phyloP scores from a whole-genome alignment of 139 green algal genomes.

The Chlorella sorokiniana region DNA sequence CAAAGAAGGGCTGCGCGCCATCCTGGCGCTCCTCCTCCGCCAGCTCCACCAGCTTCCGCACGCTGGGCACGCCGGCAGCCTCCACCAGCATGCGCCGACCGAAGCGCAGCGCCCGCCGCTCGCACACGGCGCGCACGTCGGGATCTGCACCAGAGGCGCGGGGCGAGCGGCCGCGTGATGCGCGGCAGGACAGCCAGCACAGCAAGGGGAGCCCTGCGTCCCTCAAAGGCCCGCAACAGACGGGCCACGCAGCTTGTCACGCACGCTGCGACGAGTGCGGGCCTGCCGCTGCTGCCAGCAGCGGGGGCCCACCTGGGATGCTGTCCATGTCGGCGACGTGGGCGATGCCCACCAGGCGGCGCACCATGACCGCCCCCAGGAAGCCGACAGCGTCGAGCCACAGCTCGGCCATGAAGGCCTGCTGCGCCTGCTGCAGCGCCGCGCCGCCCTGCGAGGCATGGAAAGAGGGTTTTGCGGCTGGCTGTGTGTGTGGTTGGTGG shows the following conservation, averaged over 20 bases:
- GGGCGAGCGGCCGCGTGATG: background rate
- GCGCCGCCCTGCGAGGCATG: constrained; percentile 9
- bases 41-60: background rate
- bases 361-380: constrained; percentile 75
- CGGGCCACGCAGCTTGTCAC: too few relatives aligned
- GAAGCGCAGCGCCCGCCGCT: constrained; percentile 80
- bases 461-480: background rate
- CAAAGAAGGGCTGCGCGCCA: constrained; percentile 11
- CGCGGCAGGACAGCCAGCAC: background rate
- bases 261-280: too few relatives aligned
- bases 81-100: constrained; percentile 67
- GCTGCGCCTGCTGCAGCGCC: constrained; percentile 60
- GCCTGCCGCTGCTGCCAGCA: too few relatives aligned
- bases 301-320: constrained; percentile 57
- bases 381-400: constrained; percentile 70
- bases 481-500: background rate
- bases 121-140: constrained; percentile 74
- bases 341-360: constrained; percentile 92
- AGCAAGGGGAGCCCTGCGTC: too few relatives aligned
- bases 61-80: background rate
- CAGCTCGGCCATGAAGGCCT: constrained; percentile 77
- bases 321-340: constrained; percentile 92
- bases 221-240: too few relatives aligned
- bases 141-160: background rate
- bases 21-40: constrained; percentile 24